Evolutionary conservation across 257 asterid species (phyloP).

Genomic region (Mentha longifolia): DNA sequence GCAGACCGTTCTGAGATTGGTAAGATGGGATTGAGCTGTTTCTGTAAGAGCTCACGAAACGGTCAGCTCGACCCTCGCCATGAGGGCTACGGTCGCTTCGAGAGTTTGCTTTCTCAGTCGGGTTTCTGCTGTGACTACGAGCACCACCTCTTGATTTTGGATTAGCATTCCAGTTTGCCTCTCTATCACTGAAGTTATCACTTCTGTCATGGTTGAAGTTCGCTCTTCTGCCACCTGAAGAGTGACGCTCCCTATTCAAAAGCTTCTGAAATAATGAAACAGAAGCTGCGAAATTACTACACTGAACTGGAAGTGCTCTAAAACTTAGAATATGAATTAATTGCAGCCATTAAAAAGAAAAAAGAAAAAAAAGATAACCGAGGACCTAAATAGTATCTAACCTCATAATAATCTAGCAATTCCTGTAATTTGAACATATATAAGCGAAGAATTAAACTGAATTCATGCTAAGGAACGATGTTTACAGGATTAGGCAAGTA

Average conservation of each 20-base stretch:
- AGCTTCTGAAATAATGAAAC: conserved; percentile 57
- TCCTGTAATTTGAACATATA: not conserved
- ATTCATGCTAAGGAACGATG: conserved; percentile 26
- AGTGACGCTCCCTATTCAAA: conserved; percentile 66
- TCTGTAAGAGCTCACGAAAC: conserved; percentile 58
- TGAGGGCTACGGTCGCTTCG: conserved; percentile 60
- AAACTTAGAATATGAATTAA: not conserved
- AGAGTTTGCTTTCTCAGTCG: conserved; percentile 66
- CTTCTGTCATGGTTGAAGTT: conserved; percentile 69
- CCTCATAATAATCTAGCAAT: conserved; percentile 6
- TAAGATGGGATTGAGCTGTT: conserved; percentile 55
- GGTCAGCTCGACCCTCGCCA: conserved; percentile 63
- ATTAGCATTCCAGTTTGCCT: conserved; percentile 70
- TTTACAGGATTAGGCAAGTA: conserved; percentile 98
- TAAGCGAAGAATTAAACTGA: conserved; percentile 13
- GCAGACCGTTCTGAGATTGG: conserved; percentile 70
- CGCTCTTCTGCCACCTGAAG: conserved; percentile 77
- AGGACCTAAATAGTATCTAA: conserved; percentile 8
- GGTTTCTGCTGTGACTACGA: conserved; percentile 65
- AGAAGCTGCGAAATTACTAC: conserved; percentile 21
- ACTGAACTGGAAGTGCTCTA: not conserved
- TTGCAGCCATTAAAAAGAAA: conserved; percentile 21
- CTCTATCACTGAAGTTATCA: conserved; percentile 71
- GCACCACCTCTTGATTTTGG: conserved; percentile 67
- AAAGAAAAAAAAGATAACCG: too few relatives aligned